Conservation (phyloP, 176 grass and related monocot species). For the Oryza longistaminata region DNA sequence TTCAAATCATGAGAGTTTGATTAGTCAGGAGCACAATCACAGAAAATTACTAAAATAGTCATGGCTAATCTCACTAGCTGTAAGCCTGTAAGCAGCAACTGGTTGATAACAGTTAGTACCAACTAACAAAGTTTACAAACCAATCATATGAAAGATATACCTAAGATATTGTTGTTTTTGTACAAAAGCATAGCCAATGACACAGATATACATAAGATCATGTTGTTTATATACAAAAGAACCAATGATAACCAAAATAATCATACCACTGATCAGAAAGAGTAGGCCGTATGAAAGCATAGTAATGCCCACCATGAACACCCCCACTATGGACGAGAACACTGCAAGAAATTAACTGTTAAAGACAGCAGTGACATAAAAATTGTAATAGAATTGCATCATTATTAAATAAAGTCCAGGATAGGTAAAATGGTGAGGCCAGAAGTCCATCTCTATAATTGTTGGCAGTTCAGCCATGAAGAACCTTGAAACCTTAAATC, state of each 20-base stretch:
- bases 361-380: constrained; percentile 4
- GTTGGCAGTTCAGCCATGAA: constrained; percentile 25
- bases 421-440: neutral
- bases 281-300: constrained; percentile 94
- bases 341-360: constrained; percentile 49
- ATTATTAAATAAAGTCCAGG: neutral
- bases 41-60: neutral
- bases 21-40: neutral
- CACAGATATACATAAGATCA: neutral
- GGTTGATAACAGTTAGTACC: neutral
- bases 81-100: constrained; percentile 17
- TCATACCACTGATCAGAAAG: constrained; percentile 86
- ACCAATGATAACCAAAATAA: neutral
- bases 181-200: neutral
- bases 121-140: constrained; percentile 6
- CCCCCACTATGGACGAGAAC: constrained; percentile 98
- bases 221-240: constrained; percentile 11
- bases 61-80: neutral
- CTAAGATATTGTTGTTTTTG: constrained; percentile 2
- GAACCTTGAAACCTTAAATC: constrained; percentile 14
- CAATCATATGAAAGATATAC: neutral
- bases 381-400: constrained; percentile 5
- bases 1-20: constrained; percentile 14
- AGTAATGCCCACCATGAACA: constrained; percentile 98
- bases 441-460: constrained; percentile 13